Evolutionary conservation across 257 asterid species (phyloP).

Genomic region (Solanum lignicaule): DNA sequence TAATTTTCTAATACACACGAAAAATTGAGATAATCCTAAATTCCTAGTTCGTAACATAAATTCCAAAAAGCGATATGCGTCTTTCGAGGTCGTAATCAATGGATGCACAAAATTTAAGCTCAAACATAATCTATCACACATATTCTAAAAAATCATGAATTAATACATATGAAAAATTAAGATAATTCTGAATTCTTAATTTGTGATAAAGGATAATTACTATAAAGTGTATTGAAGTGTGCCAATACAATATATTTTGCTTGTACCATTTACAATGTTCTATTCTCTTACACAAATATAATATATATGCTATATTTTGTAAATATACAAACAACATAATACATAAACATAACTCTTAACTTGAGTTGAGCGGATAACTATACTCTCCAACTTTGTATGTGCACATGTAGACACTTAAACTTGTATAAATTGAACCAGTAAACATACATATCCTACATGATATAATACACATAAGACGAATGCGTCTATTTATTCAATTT

Average conservation of each 20-base stretch:
- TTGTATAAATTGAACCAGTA: too few relatives aligned
- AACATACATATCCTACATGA: accelerated
- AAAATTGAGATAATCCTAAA: not conserved
- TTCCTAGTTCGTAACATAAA: not conserved
- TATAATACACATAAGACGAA: too few relatives aligned
- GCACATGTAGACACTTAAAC: too few relatives aligned
- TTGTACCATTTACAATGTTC: not conserved
- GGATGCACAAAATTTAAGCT: not conserved
- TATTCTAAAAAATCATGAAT: too few relatives aligned
- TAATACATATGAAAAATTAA: too few relatives aligned
- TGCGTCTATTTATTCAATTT: accelerated
- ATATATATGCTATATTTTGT: not conserved
- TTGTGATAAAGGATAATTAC: too few relatives aligned
- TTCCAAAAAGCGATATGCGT: not conserved
- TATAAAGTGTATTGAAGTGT: not conserved
- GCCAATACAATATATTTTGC: too few relatives aligned
- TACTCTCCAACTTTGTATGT: accelerated
- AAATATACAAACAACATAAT: too few relatives aligned
- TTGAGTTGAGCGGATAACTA: too few relatives aligned
- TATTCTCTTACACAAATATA: not conserved
- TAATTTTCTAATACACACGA: too few relatives aligned
- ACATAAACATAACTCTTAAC: too few relatives aligned
- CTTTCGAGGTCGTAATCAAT: not conserved
- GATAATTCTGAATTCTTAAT: not conserved
- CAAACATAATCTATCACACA: not conserved